Evolutionary conservation across 805 yeast species (phyloP).

Genomic region (Monosporozyma servazzii): DNA sequence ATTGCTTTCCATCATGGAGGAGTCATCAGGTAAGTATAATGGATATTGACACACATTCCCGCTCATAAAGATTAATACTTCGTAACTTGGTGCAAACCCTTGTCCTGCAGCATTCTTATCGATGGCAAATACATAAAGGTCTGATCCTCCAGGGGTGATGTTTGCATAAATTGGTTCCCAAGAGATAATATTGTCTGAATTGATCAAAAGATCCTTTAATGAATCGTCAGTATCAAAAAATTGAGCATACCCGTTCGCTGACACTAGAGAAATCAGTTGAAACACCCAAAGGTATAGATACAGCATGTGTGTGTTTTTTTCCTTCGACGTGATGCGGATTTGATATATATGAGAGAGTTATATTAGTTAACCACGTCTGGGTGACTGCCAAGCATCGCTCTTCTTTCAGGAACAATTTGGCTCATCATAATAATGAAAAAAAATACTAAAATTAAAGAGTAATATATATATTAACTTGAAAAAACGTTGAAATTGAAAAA

Average conservation of each 20-base stretch:
- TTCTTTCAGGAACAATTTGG: not conserved
- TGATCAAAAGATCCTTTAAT: conserved; percentile 7
- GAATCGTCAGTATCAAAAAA: not conserved
- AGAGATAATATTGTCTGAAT: conserved; percentile 25
- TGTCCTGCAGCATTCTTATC: conserved; percentile 6
- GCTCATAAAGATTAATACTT: conserved; percentile 26
- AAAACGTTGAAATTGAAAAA: not conserved
- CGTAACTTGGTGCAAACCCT: conserved; percentile 13
- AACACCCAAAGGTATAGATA: not conserved
- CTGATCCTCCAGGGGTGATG: conserved; percentile 18
- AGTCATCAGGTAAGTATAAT: not conserved
- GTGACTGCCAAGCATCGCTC: not conserved
- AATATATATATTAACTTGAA: too few species aligned
- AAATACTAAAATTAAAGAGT: too few species aligned
- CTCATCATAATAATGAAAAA: not conserved
- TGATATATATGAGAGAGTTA: too few species aligned
- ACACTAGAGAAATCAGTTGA: not conserved
- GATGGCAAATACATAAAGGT: conserved; percentile 19
- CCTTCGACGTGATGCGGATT: too few species aligned
- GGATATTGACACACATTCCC: conserved; percentile 30
- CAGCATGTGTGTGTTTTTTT: not conserved
- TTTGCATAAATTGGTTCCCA: conserved; percentile 29
- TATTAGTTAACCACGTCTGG: too few species aligned
- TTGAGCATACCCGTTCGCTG: not conserved
- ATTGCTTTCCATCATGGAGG: not conserved